Evolutionary conservation across 2,329 filamentous ascomycete species (phyloP).

Genomic region (Exophiala calicioides): DNA sequence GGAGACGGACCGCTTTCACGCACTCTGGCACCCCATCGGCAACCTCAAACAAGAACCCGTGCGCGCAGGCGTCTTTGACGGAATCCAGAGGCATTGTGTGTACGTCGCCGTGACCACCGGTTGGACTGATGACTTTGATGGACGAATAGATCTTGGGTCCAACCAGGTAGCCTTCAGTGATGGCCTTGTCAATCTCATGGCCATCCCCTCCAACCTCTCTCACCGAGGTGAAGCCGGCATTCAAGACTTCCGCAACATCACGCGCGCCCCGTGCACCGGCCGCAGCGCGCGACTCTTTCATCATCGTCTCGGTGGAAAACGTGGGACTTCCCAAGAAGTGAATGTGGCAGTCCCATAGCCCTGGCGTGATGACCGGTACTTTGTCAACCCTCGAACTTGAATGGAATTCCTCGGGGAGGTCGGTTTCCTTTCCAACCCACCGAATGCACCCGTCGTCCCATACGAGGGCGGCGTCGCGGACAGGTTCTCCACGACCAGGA

Average conservation of each 20-base stretch:
- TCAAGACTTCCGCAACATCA: too few relatives aligned
- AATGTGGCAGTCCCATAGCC: conserved; percentile 55
- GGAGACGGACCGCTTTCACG: conserved; percentile 54
- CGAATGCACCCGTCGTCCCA: conserved; percentile 34
- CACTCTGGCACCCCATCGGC: conserved; percentile 60
- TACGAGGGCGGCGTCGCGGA: conserved; percentile 35
- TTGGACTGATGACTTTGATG: too few relatives aligned
- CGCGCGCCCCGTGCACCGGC: too few relatives aligned
- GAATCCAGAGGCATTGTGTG: too few relatives aligned
- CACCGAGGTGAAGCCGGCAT: too few relatives aligned
- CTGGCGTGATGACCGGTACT: conserved; percentile 51
- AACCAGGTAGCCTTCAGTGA: too few relatives aligned
- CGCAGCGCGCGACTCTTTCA: background rate
- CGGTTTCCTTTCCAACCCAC: conserved; percentile 40
- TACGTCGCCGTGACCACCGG: too few relatives aligned
- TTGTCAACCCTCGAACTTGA: conserved; percentile 17
- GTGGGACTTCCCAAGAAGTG: conserved; percentile 44
- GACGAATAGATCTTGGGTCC: too few relatives aligned
- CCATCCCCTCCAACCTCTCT: too few relatives aligned
- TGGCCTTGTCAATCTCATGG: too few relatives aligned
- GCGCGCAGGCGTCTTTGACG: too few relatives aligned
- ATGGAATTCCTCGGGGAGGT: conserved; percentile 39
- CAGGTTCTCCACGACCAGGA: conserved; percentile 37
- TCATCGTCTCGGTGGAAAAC: background rate
- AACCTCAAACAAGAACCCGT: too few relatives aligned